Evolutionary conservation across 1,139 yeast species (phyloP), one percentile per base, ranked within the genome.

Genomic region (Ogataea hybrid): DNA sequence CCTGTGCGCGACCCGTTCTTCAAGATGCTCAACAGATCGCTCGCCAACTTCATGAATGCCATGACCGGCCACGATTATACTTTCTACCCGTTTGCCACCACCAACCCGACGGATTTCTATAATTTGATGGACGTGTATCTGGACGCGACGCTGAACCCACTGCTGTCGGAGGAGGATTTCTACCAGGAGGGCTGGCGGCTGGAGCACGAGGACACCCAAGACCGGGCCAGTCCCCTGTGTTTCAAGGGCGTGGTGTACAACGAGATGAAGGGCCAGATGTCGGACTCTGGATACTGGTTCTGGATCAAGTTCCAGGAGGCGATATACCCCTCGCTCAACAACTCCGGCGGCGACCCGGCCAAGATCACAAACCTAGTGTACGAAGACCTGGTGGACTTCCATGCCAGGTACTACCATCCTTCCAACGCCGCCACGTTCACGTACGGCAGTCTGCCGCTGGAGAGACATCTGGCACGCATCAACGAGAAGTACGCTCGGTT

Each of bases 21-120:
- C 74, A 90, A 92, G 63, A 92, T 92, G 98, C 71, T 92, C 45
- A 92, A 90, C 60, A 69, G 97, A 53, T 75, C 88, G 14, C 69
- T 92, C 56, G 83, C 97, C 30, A 92, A 88, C 62, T 92, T 89
- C 64, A 92, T 92, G 99, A 92, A 92, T 62, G 99, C 99, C 11
- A 87, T 92, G 96, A 92, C 99, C 0, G 98, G 96, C 14, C 90
- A 86, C 53, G 97, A 92, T 63, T 89, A 88, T 58, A 92, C 98
- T 0, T 90, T 82, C 62, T 92, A 86, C 57, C 98, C 99, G 4
- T 92, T 92, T 70, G 89, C 97, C 18, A 92, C 98, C 2, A 90
- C 97, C 5, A 92, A 92, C 60, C 64, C 67, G 32, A 78, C 77
- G 46, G 99, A 92, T 62, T 92, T 77, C 62, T 75, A 75, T 29